Evolutionary conservation across 2,329 filamentous ascomycete genomes (phyloP).

Genomic region (Gaeumannomyces tritici): DNA sequence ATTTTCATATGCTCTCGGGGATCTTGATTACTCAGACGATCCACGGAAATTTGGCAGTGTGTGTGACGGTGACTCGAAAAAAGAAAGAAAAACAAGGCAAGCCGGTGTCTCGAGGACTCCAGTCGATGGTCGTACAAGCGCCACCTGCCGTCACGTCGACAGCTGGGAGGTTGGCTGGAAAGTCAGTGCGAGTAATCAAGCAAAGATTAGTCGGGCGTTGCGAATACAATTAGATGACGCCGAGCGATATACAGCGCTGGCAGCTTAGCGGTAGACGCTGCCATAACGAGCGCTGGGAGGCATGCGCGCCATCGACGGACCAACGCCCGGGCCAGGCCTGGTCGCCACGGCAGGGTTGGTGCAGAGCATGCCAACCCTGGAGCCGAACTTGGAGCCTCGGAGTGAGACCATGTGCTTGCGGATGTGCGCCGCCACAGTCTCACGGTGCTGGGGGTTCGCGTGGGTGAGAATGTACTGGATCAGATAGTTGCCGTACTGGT

Average conservation of each 20-base stretch:
- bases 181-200: background rate
- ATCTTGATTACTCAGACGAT: conserved; percentile 16
- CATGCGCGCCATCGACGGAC: conserved; percentile 53
- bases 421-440: conserved; percentile 87
- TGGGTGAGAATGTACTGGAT: conserved; percentile 96
- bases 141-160: background rate
- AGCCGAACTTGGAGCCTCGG: conserved; percentile 95
- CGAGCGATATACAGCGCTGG: background rate
- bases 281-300: conserved; percentile 49
- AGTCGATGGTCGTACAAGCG: conserved; percentile 3
- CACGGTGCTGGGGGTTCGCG: conserved; percentile 76
- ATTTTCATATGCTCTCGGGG: conserved; percentile 20
- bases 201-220: background rate
- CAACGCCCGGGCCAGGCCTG: conserved; percentile 75
- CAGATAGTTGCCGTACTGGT: conserved; percentile 98
- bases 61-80: conserved; percentile 4
- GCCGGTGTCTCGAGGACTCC: conserved; percentile 3
- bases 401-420: conserved; percentile 99
- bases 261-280: conserved; percentile 44
- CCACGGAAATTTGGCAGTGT: conserved; percentile 11
- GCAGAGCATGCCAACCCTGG: conserved; percentile 96
- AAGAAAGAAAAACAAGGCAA: conserved; percentile 3
- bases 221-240: background rate
- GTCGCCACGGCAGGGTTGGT: conserved; percentile 87
- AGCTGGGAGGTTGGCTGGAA: background rate